Base-by-base conservation (phyloP, 768 basidiomycete species). In the Kwoniella europaea region DNA sequence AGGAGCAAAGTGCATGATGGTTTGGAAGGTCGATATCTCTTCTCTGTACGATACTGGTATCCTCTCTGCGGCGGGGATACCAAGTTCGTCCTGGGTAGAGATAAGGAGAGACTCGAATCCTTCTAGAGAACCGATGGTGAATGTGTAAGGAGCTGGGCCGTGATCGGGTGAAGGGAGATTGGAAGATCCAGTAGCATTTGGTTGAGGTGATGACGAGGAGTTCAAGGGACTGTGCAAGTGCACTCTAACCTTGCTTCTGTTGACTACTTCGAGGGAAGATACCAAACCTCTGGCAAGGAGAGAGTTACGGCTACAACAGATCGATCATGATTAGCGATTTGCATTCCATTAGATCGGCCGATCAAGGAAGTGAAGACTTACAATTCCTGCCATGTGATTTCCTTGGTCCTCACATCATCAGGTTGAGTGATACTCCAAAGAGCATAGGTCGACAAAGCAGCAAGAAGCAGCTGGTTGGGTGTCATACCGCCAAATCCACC, bases 311-410 rank as follows among this genome's bases (percentile, higher is more conserved):
- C 82, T 83, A 72, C 5, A 4, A 24, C 35, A 29, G n/a, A 43
- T 56, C 18, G 52, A 16, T 18, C 3, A 4, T 63, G 46, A 16
- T 50, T 18, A 50, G 46, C 54, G 29, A 59, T 54, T 15, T n/a
- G 53, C 29, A 58, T 35, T 15, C 41, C 5, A 22, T 41, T 12
- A 42, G 46, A 65, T 50, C 67, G 42, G 68, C 53, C 27, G 20
- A 22, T 61, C 24, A 13, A 44, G 10, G 5, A 10, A 15, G 18
- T 6, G 15, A 12, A 9, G 10, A 80, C 83, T 75, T 63, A 84
- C 83, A 99, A 99, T 84, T 98, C 97, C 85, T 98, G 95, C 96
- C 97, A 99, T 73, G 97, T 99, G 75, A 99, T 98, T 85, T 99
- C 97, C 69, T 91, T 89, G 1, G 91, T 75, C 27, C 76, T 55